Base-by-base conservation (phyloP, 371 early-diverging fungal species). In the Apophysomyces elegans region DNA sequence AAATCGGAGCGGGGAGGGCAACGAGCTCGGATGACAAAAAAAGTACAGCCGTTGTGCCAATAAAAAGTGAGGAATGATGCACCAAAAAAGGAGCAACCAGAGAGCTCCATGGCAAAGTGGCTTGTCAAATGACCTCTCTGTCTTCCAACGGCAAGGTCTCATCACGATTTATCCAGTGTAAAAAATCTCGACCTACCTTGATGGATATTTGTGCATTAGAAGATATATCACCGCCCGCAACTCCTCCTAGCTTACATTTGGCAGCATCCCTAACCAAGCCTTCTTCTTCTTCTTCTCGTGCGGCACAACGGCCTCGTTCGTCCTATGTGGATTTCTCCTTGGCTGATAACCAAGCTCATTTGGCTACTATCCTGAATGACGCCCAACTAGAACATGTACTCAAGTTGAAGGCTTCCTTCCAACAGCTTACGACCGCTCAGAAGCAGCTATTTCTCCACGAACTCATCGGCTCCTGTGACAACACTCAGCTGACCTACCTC, bases 401-500 rank as follows among this genome's bases (percentile, higher is more conserved):
- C 32, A n/a, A 50, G 18, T 26, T 50, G 18, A 76, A 76, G 43
- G 70, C 57, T 35, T 68, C 63, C 46, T 76, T 76, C 37, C 73
- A 76, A 56, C 71, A 72, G 37, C 56, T 72, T 41, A 63, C 57
- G 37, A 46, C 45, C 18, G 66, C 68, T n/a, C 73, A 76, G 37
- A 63, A 68, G 14, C 67, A 70, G 32, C 64, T 69, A 37, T 70
- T 76, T 35, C 35, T 76, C 5, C 63, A 65, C 44, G 79, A 77
- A 44, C 68, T 85, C 7, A 61, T 85, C 58, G 65, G 70, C 63
- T 67, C 72, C 62, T 85, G 84, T 63, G 74, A 74, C 44, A 84
- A 67, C 56, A 73, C 78, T 21, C 74, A 85, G 12, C 76, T 86
- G n/a, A 74, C 80, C 12, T 75, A 76, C 54, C 66, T 86, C 18